Conservation (phyloP, 2,329 filamentous ascomycete species). For the Beauveria bassiana region DNA sequence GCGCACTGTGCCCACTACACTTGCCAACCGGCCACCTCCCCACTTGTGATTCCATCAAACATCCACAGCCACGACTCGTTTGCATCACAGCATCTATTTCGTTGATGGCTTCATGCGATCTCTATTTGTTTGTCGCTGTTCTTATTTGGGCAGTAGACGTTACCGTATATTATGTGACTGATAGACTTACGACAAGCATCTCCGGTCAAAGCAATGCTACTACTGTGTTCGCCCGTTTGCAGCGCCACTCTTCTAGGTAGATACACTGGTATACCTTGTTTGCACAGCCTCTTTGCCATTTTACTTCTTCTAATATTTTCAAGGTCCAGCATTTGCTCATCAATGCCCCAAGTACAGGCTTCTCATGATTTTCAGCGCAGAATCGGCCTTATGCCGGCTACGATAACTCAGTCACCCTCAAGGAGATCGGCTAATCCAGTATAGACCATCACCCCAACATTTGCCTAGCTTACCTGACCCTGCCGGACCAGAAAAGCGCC, state of each 20-base stretch:
- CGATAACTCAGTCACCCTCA: not conserved
- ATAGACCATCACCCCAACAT: not conserved
- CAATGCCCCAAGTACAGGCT: too few species aligned
- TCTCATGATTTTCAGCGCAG: not conserved
- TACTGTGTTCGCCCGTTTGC: not conserved
- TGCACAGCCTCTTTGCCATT: not conserved
- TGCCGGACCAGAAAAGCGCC: not conserved
- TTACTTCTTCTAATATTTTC: not conserved
- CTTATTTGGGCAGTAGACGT: not conserved
- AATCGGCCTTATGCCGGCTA: not conserved
- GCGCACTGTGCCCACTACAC: not conserved
- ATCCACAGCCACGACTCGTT: not conserved
- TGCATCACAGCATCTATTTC: not conserved
- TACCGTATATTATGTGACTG: not conserved
- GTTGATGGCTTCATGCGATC: not conserved
- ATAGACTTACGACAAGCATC: not conserved
- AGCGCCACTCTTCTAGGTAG: not conserved
- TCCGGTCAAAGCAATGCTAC: not conserved
- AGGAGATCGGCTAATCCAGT: not conserved
- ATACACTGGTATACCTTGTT: not conserved
- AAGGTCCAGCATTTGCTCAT: not conserved
- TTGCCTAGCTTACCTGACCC: not conserved
- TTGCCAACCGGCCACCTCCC: too few species aligned
- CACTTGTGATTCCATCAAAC: not conserved
- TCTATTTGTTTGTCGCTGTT: not conserved